Conservation (phyloP, 78 protist species). For the Dictyostelium brefeldianum region DNA sequence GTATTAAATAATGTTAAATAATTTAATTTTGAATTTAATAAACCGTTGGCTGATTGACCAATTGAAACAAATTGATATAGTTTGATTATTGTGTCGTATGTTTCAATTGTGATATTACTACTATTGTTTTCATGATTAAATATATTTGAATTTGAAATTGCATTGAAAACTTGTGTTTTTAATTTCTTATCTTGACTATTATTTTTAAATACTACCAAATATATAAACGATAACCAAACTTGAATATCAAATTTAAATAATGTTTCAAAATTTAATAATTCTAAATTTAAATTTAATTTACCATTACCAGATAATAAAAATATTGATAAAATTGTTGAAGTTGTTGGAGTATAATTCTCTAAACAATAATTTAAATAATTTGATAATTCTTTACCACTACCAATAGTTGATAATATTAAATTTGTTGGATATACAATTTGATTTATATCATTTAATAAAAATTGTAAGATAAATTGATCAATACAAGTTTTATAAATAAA, state of each 20-base stretch:
- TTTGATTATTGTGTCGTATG: background rate
- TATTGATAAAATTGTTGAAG: background rate
- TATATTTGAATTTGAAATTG: slow-evolving; percentile 20
- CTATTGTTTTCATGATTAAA: background rate
- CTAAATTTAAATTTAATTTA: background rate
- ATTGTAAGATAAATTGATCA: slow-evolving; percentile 17
- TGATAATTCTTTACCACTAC: background rate
- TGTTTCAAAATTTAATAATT: background rate
- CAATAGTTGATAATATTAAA: background rate
- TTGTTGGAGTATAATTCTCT: slow-evolving; percentile 6
- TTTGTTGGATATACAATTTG: background rate
- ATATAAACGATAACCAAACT: slow-evolving; percentile 6
- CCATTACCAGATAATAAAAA: background rate
- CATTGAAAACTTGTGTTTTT: background rate
- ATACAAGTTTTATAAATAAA: background rate
- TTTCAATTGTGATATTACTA: background rate
- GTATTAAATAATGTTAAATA: background rate
- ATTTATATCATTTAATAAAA: slow-evolving; percentile 14
- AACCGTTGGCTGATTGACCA: background rate
- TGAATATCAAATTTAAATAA: background rate
- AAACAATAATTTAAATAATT: slow-evolving; percentile 22
- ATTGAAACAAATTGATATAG: background rate
- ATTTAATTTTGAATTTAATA: background rate
- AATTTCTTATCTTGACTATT: background rate
- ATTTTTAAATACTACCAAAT: background rate